Evolutionary conservation across 106 monocot genomes (phyloP), one percentile per base, ranked within the genome.

Genomic region (Acanthochlamys bracteata): DNA sequence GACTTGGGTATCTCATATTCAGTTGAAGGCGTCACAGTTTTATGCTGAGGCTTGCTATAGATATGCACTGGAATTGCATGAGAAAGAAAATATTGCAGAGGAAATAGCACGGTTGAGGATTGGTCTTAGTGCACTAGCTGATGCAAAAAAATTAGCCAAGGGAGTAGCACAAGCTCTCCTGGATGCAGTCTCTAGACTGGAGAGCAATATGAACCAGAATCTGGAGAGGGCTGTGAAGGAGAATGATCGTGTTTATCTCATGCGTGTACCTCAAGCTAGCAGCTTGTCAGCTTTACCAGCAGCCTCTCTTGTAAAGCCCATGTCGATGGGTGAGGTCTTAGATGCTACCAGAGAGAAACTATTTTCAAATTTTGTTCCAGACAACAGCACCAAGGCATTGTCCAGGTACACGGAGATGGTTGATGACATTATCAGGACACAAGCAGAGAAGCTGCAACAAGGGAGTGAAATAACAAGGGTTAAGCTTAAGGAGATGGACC

Each of bases 351-450:
- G 76, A 53, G 76, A 83, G 40, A 76, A 55, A 54, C 64, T 87
- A 33, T 87, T 87, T 46, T 67, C 74, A 39, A 52, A 60, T 12
- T 23, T 87, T 59, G 71, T 83, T 11, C 83, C 86, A 16, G 83
- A 80, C 42, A 79, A 64, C 39, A 83, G 76, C 65, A 65, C 79
- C 20, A 83, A 79, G 57, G 79, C 68, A 11, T 73, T 83, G 20
- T 79, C 83, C 11, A 76, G 66, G 68, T 87, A 87, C 64, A 83
- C 74, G 7, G 83, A 87, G 52, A 83, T 83, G 83, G 83, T 80
- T 42, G 78, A 87, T 65, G 69, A 67, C 10, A 79, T 83, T 39
- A 80, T 87, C 22, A 22, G 74, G 33, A 74, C 62, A 25, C 79
- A 87, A 52, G 82, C 83, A 42, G 83, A 88, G 42, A 82, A 74